Conservation (phyloP, 2,329 filamentous ascomycete species). For the Cordyceps pruinosa region DNA sequence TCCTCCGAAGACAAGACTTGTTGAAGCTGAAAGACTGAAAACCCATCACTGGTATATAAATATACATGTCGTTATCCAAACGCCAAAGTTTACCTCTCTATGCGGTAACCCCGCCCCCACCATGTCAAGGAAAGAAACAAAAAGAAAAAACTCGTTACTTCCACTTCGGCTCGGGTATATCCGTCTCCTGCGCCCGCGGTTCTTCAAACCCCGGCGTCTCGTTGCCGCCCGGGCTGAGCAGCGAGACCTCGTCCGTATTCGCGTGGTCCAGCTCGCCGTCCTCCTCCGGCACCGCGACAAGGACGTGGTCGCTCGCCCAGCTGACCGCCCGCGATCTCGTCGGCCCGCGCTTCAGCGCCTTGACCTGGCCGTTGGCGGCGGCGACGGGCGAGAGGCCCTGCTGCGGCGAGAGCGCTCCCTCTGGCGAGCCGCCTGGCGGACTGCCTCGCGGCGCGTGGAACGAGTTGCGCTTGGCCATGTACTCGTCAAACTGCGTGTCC, state of each 20-base stretch:
- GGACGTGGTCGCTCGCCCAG: slow-evolving; percentile 30
- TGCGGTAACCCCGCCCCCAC: too few species aligned
- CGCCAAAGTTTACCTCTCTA: not conserved
- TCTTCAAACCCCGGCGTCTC: slow-evolving; percentile 19
- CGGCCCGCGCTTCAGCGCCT: slow-evolving; percentile 20
- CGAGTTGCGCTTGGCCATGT: slow-evolving; percentile 30
- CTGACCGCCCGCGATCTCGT: slow-evolving; percentile 27
- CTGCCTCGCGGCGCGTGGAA: slow-evolving; percentile 17
- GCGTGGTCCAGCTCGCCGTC: slow-evolving; percentile 18
- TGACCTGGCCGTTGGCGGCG: slow-evolving; percentile 2
- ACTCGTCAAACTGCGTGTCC: slow-evolving; percentile 42
- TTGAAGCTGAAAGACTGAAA: too few species aligned
- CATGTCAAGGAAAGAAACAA: not conserved
- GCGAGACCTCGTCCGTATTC: slow-evolving; percentile 23
- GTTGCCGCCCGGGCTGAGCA: slow-evolving; percentile 21
- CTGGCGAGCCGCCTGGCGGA: not conserved
- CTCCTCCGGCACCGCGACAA: slow-evolving; percentile 35
- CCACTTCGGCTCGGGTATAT: slow-evolving; percentile 21
- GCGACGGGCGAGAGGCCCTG: slow-evolving; percentile 20
- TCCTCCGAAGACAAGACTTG: too few species aligned
- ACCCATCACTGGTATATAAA: too few species aligned
- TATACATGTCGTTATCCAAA: not conserved
- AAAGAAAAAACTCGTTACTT: not conserved
- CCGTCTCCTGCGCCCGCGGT: slow-evolving; percentile 19
- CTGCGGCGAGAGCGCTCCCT: not conserved